A percentile compares a stretch with the other conserved stretches of the same genome.
phyloP scores from a whole-genome alignment of 495 filamentous ascomycete species.

The Tetracladium marchalianum region DNA sequence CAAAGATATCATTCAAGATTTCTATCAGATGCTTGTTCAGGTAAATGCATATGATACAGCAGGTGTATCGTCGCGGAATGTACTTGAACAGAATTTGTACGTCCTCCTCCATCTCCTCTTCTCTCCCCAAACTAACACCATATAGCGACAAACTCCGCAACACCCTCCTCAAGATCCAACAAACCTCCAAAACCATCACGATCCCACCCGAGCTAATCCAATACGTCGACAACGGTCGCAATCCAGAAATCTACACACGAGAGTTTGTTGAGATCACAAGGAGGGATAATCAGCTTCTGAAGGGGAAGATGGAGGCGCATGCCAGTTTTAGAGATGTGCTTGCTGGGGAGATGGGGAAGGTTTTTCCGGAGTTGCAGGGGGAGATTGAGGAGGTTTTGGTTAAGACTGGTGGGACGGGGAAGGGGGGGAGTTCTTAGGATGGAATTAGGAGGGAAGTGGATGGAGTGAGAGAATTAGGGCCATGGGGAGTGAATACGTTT shows the following conservation, averaged over 20 bases:
- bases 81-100: conserved; percentile 54
- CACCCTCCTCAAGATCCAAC: conserved; percentile 32
- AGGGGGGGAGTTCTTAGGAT: not conserved
- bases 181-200: conserved; percentile 21
- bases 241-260: conserved; percentile 96
- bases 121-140: not conserved
- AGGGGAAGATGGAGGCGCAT: conserved; percentile 79
- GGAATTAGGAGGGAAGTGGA: too few relatives aligned
- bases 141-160: conserved; percentile 21
- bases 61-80: conserved; percentile 40
- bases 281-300: conserved; percentile 71
- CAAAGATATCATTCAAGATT: conserved; percentile 71
- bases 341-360: conserved; percentile 66
- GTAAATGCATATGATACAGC: conserved; percentile 60
- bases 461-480: too few relatives aligned
- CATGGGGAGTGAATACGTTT: too few relatives aligned
- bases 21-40: conserved; percentile 72
- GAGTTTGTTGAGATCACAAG: conserved; percentile 92
- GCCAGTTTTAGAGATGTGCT: conserved; percentile 69
- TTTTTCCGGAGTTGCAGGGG: conserved; percentile 63
- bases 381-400: conserved; percentile 58
- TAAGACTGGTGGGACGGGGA: conserved; percentile 22
- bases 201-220: conserved; percentile 85
- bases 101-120: conserved; percentile 7
- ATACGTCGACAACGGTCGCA: conserved; percentile 88